Percentiles rank a stretch among this genome's conserved stretches.
Conservation (phyloP, 2,329 filamentous ascomycete genomes). For the Exophiala mesophila region DNA sequence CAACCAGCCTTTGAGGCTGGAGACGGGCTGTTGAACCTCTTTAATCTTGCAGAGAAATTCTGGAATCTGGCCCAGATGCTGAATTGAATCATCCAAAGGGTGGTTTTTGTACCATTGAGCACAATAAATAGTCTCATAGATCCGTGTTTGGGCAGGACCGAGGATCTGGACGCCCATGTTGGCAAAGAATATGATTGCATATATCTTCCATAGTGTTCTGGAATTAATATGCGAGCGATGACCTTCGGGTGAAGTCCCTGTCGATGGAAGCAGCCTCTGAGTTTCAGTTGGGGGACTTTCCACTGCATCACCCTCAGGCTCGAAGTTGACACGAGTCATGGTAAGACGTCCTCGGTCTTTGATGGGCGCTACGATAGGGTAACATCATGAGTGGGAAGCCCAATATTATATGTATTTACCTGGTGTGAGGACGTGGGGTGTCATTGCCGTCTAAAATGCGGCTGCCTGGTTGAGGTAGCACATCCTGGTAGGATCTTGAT, state of each 20-base stretch:
- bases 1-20: conserved; percentile 47
- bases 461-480: too few relatives aligned
- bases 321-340: neutral
- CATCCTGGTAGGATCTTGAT: too few relatives aligned
- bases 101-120: conserved; percentile 39
- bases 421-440: too few relatives aligned
- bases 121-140: conserved; percentile 48
- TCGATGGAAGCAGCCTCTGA: neutral
- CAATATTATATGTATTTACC: too few relatives aligned
- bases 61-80: conserved; percentile 37
- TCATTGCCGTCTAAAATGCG: too few relatives aligned
- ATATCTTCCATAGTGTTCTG: conserved; percentile 25
- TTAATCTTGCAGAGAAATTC: conserved; percentile 49
- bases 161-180: conserved; percentile 44
- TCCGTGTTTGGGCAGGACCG: conserved; percentile 43
- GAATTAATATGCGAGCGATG: neutral
- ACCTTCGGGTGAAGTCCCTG: neutral
- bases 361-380: too few relatives aligned
- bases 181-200: conserved; percentile 40
- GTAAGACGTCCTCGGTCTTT: neutral
- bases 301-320: neutral
- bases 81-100: conserved; percentile 40
- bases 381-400: too few relatives aligned
- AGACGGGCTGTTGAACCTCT: conserved; percentile 45
- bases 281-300: neutral